These are phyloP conservation scores for Termitomyces sp. DNA, from an alignment of 768 basidiomycete species.

Conservation along the genomic window DNA sequence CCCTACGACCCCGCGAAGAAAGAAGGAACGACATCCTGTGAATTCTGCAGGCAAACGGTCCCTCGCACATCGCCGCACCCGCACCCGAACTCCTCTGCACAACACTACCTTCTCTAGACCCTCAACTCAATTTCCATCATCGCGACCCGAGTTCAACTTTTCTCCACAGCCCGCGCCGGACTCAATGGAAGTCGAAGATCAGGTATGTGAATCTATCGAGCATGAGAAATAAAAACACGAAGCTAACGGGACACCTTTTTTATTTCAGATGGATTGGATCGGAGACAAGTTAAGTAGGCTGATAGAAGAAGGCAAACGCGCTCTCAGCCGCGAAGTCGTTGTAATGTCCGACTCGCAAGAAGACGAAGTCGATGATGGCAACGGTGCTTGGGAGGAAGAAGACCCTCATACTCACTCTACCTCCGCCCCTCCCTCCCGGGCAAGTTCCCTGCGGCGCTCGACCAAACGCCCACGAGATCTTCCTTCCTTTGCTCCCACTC, in stretches of 20 bases:
- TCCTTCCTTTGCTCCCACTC: slow-evolving; percentile 17
- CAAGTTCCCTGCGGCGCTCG: slow-evolving; percentile 20
- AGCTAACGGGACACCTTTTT: neutral
- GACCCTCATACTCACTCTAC: slow-evolving; percentile 7
- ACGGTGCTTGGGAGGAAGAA: slow-evolving; percentile 72
- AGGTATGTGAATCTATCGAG: slow-evolving; percentile 26
- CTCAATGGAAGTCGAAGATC: slow-evolving; percentile 36
- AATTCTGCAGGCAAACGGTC: neutral
- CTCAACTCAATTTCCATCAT: slow-evolving; percentile 18
- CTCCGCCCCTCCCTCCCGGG: slow-evolving; percentile 20
- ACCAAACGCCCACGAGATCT: slow-evolving; percentile 16
- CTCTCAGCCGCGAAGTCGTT: slow-evolving; percentile 73
- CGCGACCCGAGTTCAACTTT: slow-evolving; percentile 41
- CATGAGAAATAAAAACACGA: neutral
- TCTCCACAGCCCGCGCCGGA: slow-evolving; percentile 19
- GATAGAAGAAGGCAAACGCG: slow-evolving; percentile 76
- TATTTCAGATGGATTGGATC: slow-evolving; percentile 74
- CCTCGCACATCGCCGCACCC: slow-evolving; percentile 6
- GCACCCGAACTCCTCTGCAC: slow-evolving; percentile 14
- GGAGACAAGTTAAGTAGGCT: slow-evolving; percentile 62
- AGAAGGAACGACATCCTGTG: neutral
- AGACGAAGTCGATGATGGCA: slow-evolving; percentile 74
- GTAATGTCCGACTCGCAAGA: slow-evolving; percentile 70
- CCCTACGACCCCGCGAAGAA: slow-evolving; percentile 18
- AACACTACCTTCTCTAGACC: slow-evolving; percentile 3